A percentile compares a stretch with the other conserved stretches of the same genome.
Conservation (phyloP, 2,329 filamentous ascomycete species). For the Phoma sp. region DNA sequence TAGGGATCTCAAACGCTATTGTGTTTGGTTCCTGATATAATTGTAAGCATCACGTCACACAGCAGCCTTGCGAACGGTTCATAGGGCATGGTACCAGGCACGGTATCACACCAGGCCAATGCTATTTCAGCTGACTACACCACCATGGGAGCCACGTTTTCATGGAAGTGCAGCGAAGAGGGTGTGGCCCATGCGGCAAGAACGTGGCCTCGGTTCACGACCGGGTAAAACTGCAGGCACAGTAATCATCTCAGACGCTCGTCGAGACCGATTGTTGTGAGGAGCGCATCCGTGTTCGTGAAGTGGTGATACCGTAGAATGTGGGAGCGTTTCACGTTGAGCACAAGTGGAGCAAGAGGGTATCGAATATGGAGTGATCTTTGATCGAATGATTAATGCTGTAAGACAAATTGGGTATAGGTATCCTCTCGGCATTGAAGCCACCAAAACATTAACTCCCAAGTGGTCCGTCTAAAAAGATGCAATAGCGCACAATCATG, state of each 20-base stretch:
- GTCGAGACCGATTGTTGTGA: background rate
- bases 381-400: slow-evolving; percentile 17
- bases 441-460: slow-evolving; percentile 31
- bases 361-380: slow-evolving; percentile 10
- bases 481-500: slow-evolving; percentile 24
- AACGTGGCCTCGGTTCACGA: slow-evolving; percentile 13
- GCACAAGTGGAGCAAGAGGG: background rate
- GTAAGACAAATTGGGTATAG: slow-evolving; percentile 22
- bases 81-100: slow-evolving; percentile 6
- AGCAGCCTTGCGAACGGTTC: slow-evolving; percentile 18
- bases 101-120: slow-evolving; percentile 15
- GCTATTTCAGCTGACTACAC: slow-evolving; percentile 13
- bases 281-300: slow-evolving; percentile 4
- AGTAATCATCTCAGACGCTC: slow-evolving; percentile 7
- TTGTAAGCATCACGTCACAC: slow-evolving; percentile 16
- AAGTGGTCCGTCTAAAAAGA: slow-evolving; percentile 21
- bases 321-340: slow-evolving; percentile 9
- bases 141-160: slow-evolving; percentile 12
- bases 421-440: slow-evolving; percentile 31
- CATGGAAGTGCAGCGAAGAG: slow-evolving; percentile 5
- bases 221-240: slow-evolving; percentile 17
- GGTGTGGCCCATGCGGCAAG: slow-evolving; percentile 10
- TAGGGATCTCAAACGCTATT: slow-evolving; percentile 16
- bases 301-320: background rate
- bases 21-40: slow-evolving; percentile 13